Base-by-base conservation (phyloP, 116 monocot genomes). In the Trichopus zeylanicus region DNA sequence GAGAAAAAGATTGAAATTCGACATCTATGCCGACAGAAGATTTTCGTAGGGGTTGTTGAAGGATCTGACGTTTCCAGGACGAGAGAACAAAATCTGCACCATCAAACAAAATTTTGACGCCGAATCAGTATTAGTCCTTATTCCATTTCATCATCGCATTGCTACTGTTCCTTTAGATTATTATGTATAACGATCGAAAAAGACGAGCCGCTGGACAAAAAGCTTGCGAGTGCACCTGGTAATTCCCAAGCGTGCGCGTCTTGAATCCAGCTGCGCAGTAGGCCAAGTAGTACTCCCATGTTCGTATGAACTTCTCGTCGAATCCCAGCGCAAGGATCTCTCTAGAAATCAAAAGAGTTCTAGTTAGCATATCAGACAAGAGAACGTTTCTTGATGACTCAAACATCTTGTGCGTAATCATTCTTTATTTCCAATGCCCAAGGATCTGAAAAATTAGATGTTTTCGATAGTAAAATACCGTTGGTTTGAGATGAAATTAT, bases 51-150 rank as follows among this genome's bases (percentile, higher is more conserved):
- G 70, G 22, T 82, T 79, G 51, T 60, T 56, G 56, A 88, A 84
- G 56, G 71, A 61, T 48, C 57, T 73, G 7, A 77, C 21, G 28
- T 88, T 93, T 38, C 79, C 81, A 6, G 92, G 88, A 23, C 88
- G 84, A 11, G 85, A 88, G 46, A 93, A 82, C 29, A 93, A 84
- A 2, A 88, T 75, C 92, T 93, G 79, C 71, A 69, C 26, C 13
- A 67, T 37, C 9, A 4, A 1, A 42, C 13, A 42, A 15, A 42
- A 42, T 0, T 13, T 2, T 2, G n/a, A 42, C 13, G n/a, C 37
- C 10, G 11, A 11, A 1, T 21, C 26, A 56, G 19, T 16, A 57
- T 27, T 27, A 57, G 33, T 30, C 33, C 29, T 29, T 4, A 29
- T n/a, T n/a, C n/a, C 18, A 33, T 4, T 22, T 33, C 32, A 33